These are phyloP conservation scores for Decorospora gaudefroyi DNA, from an alignment of 2,329 filamentous ascomycete genomes.

Conservation along the genomic window DNA sequence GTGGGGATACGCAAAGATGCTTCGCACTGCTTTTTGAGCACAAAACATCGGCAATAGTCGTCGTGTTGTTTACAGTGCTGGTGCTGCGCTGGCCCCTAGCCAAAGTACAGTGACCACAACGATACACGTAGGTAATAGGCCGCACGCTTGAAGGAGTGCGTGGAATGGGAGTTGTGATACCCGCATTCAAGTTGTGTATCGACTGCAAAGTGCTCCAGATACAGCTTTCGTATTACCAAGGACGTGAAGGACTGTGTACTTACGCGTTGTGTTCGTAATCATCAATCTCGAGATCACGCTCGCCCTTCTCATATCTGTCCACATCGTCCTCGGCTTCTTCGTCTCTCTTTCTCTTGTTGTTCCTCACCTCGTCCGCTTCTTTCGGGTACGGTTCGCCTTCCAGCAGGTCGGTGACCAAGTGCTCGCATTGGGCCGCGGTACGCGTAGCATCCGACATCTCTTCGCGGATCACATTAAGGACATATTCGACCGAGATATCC, in stretches of 20 bases:
- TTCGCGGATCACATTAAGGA: conserved; percentile 32
- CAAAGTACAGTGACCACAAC: background rate
- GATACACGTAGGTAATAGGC: background rate
- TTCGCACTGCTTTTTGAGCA: background rate
- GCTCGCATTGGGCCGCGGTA: conserved; percentile 31
- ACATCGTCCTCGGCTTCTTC: conserved; percentile 28
- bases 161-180: background rate
- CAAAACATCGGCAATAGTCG: background rate
- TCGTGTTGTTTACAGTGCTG: background rate
- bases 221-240: background rate
- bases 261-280: conserved; percentile 36
- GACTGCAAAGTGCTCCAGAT: background rate
- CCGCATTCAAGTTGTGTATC: background rate
- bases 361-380: conserved; percentile 33
- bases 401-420: conserved; percentile 36
- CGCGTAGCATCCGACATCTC: conserved; percentile 29
- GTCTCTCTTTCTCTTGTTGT: conserved; percentile 40
- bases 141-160: conserved; percentile 9
- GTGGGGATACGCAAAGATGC: background rate
- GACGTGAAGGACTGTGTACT: conserved; percentile 20
- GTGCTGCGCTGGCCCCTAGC: conserved; percentile 1
- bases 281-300: conserved; percentile 12
- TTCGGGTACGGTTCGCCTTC: conserved; percentile 44
- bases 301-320: conserved; percentile 30
- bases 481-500: conserved; percentile 42